Evolutionary conservation across 345 rosid genomes (phyloP).

Genomic region (Passiflora organensis): DNA sequence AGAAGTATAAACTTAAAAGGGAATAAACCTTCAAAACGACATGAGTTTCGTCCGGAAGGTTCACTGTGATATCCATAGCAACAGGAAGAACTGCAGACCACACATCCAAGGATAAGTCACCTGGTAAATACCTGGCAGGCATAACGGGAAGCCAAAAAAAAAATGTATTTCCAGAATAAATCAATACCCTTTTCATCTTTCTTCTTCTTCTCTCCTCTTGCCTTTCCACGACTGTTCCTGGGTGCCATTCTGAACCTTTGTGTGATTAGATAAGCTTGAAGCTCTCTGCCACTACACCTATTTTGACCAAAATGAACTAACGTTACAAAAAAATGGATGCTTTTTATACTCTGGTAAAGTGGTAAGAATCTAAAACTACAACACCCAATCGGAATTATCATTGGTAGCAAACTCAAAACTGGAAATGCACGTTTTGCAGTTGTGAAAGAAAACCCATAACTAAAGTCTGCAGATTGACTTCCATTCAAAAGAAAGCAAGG

Average conservation of each 20-base stretch:
- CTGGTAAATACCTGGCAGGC: neutral
- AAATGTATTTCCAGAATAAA: neutral
- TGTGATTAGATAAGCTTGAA: conserved; percentile 17
- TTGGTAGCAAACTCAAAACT: neutral
- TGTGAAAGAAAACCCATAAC: too few species aligned
- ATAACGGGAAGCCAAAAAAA: too few species aligned
- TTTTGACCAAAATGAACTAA: neutral
- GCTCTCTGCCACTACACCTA: conserved; percentile 1
- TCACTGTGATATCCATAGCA: conserved; percentile 69
- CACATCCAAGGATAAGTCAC: too few species aligned
- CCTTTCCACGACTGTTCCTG: conserved; percentile 81
- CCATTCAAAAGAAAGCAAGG: neutral
- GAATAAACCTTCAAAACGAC: conserved; percentile 65
- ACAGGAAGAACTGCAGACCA: conserved; percentile 75
- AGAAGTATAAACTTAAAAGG: conserved; percentile 12
- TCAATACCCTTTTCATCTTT: conserved; percentile 83
- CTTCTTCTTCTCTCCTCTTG: conserved; percentile 95
- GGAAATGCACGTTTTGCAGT: too few species aligned
- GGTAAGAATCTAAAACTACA: neutral
- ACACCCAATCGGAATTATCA: neutral
- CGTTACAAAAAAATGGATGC: too few species aligned
- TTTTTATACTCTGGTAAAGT: neutral
- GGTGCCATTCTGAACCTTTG: conserved; percentile 70
- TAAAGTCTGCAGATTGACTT: too few species aligned
- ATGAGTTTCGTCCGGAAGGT: conserved; percentile 78